These are phyloP conservation scores for Coniochaeta prunicola DNA, from an alignment of 2,329 filamentous ascomycete species.

Conservation along the genomic window DNA sequence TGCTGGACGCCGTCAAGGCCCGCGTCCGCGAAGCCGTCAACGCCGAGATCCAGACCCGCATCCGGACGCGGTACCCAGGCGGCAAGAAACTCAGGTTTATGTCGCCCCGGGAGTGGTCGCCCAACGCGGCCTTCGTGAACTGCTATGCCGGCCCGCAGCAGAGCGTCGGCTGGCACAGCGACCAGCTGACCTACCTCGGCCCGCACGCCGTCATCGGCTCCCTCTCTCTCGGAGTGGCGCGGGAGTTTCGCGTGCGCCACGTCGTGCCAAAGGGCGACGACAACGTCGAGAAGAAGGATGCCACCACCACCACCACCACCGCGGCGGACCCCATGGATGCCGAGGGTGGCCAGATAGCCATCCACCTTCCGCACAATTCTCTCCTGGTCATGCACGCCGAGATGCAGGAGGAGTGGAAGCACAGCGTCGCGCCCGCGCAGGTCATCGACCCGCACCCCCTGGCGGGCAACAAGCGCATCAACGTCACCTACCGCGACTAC, in stretches of 20 bases:
- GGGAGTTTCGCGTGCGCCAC: conserved; percentile 82
- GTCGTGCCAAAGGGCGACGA: conserved; percentile 55
- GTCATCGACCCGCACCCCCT: conserved; percentile 81
- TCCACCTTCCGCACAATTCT: conserved; percentile 91
- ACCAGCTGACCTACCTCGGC: conserved; percentile 88
- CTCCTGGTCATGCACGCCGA: conserved; percentile 93
- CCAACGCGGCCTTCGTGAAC: conserved; percentile 92
- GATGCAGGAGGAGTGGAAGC: conserved; percentile 98
- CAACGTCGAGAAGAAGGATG: conserved; percentile 44
- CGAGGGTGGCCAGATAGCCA: conserved; percentile 82
- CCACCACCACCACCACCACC: no score
- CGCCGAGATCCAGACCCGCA: conserved; percentile 63
- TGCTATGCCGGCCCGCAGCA: conserved; percentile 79
- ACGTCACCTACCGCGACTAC: conserved; percentile 91
- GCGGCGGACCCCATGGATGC: conserved; percentile 53
- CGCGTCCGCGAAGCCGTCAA: conserved; percentile 74
- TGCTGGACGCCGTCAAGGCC: conserved; percentile 62
- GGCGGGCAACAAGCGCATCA: conserved; percentile 74
- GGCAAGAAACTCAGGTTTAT: conserved; percentile 73
- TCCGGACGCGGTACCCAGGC: conserved; percentile 57
- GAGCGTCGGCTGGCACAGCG: conserved; percentile 85
- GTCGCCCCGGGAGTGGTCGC: conserved; percentile 63
- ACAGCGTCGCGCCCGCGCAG: conserved; percentile 67
- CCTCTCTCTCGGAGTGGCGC: conserved; percentile 81
- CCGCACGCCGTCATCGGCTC: conserved; percentile 85